Evolutionary conservation across 1,284 basidiomycete genomes (phyloP).

Genomic region (Lentinula novae-zelandiae): DNA sequence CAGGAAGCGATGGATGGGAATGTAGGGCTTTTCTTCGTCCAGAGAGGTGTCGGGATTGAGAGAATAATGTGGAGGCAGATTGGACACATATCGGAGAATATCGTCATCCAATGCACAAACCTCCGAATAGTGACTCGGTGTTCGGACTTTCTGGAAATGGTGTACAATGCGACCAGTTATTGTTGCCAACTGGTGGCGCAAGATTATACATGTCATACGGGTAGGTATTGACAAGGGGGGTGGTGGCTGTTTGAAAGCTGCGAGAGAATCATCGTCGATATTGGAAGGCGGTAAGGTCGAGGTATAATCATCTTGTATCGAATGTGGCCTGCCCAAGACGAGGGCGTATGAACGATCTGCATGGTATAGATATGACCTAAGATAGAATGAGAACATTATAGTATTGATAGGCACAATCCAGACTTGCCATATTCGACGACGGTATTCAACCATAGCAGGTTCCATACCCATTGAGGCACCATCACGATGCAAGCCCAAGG

Average conservation of each 20-base stretch:
- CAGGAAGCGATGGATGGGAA: slow-evolving; percentile 76
- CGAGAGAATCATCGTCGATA: slow-evolving; percentile 65
- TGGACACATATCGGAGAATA: slow-evolving; percentile 72
- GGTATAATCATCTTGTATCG: slow-evolving; percentile 84
- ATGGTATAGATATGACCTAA: slow-evolving; percentile 87
- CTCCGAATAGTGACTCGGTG: slow-evolving; percentile 81
- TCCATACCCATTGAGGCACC: slow-evolving; percentile 81
- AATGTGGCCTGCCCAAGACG: slow-evolving; percentile 85
- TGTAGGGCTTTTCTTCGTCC: slow-evolving; percentile 60
- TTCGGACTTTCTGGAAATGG: slow-evolving; percentile 89
- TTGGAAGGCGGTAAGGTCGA: slow-evolving; percentile 84
- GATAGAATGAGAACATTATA: slow-evolving; percentile 10
- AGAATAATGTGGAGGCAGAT: slow-evolving; percentile 75
- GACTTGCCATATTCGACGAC: slow-evolving; percentile 81
- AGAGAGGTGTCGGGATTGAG: slow-evolving; percentile 78
- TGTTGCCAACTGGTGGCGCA: slow-evolving; percentile 78
- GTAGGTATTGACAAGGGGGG: slow-evolving; percentile 73
- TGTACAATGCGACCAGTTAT: slow-evolving; percentile 93
- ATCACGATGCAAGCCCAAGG: slow-evolving; percentile 90
- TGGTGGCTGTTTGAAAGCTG: slow-evolving; percentile 31
- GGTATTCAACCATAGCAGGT: slow-evolving; percentile 80
- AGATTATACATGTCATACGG: slow-evolving; percentile 82
- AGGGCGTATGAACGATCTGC: slow-evolving; percentile 92
- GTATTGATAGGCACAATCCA: slow-evolving; percentile 5
- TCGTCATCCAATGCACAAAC: slow-evolving; percentile 85